Conservation (phyloP, 2,329 filamentous ascomycete genomes). For the Fusarium phyllophilum region DNA sequence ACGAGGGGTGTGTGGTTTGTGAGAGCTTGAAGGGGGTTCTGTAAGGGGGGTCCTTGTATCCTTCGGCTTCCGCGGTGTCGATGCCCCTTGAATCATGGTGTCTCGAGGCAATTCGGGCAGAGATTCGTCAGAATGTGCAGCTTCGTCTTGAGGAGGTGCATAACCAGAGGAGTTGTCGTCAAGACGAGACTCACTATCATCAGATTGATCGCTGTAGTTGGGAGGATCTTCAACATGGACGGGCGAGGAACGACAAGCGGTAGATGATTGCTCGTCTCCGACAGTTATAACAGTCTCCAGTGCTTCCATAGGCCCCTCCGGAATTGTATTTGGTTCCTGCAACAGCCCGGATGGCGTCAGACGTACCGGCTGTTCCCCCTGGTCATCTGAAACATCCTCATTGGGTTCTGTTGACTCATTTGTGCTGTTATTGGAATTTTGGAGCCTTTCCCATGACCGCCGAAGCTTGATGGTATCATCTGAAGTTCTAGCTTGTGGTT, state of each 20-base stretch:
- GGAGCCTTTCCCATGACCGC: background rate
- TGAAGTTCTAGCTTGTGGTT: background rate
- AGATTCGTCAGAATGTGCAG: background rate
- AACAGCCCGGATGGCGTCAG: background rate
- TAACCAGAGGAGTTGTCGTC: background rate
- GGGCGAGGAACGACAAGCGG: background rate
- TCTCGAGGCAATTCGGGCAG: background rate
- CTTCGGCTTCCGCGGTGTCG: slow-evolving; percentile 17
- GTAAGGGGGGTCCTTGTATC: background rate
- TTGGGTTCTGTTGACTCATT: background rate
- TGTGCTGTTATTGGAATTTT: background rate
- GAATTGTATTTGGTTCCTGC: background rate
- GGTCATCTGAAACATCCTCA: background rate
- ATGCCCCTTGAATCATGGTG: background rate
- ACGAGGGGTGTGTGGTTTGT: slow-evolving; percentile 44
- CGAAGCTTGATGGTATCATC: background rate
- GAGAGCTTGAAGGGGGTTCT: slow-evolving; percentile 28
- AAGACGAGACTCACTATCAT: background rate
- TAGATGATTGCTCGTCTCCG: background rate
- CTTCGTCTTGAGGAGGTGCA: background rate
- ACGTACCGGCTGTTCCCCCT: background rate
- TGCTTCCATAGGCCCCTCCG: background rate
- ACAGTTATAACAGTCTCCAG: background rate
- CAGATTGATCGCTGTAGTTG: background rate
- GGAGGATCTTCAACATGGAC: background rate